These are phyloP conservation scores for Herpomyces periplanetae DNA, from an alignment of 2,329 filamentous ascomycete species.

Conservation along the genomic window DNA sequence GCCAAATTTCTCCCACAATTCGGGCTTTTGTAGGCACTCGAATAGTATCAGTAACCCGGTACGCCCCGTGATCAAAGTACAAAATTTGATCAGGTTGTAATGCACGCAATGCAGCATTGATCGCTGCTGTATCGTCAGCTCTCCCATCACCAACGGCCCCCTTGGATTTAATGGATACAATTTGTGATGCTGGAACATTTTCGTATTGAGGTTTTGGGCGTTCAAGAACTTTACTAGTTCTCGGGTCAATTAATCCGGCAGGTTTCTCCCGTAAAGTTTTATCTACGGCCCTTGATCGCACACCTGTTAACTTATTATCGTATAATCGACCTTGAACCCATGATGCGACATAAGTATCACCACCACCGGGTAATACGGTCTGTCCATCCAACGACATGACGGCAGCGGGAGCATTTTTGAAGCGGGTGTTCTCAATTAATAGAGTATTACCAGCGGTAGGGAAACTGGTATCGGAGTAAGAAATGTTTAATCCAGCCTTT, in stretches of 20 bases:
- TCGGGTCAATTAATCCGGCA: constrained; percentile 17
- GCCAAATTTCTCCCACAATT: constrained; percentile 71
- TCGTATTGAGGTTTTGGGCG: constrained; percentile 69
- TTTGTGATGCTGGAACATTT: constrained; percentile 19
- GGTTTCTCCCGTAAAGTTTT: no score
- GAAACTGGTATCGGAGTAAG: constrained; percentile 19
- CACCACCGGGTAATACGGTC: constrained; percentile 27
- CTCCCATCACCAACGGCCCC: constrained; percentile 59
- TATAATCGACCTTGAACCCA: constrained; percentile 53
- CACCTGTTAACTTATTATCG: constrained; percentile 10
- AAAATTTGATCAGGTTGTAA: constrained; percentile 21
- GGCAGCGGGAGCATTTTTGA: constrained; percentile 24
- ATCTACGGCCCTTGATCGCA: no score
- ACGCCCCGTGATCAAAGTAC: constrained; percentile 35
- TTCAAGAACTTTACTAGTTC: constrained; percentile 32
- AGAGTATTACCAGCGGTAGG: constrained; percentile 36
- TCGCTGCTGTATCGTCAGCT: constrained; percentile 49
- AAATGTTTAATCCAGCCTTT: constrained; percentile 31
- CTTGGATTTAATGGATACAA: constrained; percentile 40
- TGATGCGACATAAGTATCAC: constrained; percentile 23
- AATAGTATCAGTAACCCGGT: constrained; percentile 26
- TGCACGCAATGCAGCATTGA: constrained; percentile 35
- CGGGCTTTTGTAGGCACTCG: constrained; percentile 24
- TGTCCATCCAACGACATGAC: constrained; percentile 18
- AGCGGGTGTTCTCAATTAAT: constrained; percentile 62